These are phyloP conservation scores for Ganoderma lingzhi DNA, from an alignment of 1,284 basidiomycete genomes.

Conservation along the genomic window DNA sequence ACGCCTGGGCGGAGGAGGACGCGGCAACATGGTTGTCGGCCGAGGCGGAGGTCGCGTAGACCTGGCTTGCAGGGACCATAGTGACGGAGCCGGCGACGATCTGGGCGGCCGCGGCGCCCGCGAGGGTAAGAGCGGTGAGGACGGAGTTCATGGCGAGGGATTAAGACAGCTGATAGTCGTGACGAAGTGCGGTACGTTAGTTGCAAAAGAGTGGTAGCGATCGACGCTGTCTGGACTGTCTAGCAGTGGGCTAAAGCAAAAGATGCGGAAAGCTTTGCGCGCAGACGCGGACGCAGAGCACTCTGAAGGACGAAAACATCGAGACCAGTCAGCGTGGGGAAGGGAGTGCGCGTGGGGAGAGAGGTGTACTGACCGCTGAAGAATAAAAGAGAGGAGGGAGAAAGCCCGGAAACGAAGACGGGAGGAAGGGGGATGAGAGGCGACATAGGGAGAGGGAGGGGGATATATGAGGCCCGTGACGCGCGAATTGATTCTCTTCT, in stretches of 20 bases:
- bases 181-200: conserved; percentile 45
- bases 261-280: conserved; percentile 45
- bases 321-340: conserved; percentile 9
- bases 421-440: conserved; percentile 40
- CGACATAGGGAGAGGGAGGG: conserved; percentile 22
- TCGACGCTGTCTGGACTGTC: conserved; percentile 66
- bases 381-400: conserved; percentile 51
- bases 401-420: conserved; percentile 44
- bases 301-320: conserved; percentile 32
- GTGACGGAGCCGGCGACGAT: conserved; percentile 58
- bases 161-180: conserved; percentile 35
- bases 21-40: conserved; percentile 27
- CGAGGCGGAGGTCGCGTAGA: conserved; percentile 30
- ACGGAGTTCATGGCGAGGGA: conserved; percentile 66
- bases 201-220: conserved; percentile 60
- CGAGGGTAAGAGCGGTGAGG: conserved; percentile 63
- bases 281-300: conserved; percentile 38
- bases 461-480: conserved; percentile 34
- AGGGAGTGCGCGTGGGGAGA: conserved; percentile 36
- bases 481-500: conserved; percentile 36
- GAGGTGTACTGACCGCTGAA: conserved; percentile 47
- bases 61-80: conserved; percentile 48
- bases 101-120: conserved; percentile 62
- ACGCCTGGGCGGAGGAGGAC: conserved; percentile 20
- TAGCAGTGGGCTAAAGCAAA: conserved; percentile 41